Conservation (phyloP, 106 monocot genomes). For the Dactylorhiza incarnata region DNA sequence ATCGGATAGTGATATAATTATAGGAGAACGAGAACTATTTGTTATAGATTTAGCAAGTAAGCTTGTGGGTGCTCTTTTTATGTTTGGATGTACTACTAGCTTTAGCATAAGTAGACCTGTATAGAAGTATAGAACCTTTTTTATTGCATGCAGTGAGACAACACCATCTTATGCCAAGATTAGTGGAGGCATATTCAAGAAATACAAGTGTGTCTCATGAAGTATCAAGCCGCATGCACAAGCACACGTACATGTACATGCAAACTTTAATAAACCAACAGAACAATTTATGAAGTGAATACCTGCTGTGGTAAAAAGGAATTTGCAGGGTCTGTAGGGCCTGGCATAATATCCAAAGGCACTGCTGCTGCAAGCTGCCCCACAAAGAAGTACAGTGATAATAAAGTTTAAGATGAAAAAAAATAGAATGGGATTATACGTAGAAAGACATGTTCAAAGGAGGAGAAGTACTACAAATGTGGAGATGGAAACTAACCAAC, state of each 20-base stretch:
- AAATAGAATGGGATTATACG: not conserved
- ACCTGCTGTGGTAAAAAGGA: conserved; percentile 98
- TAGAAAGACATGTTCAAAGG: not conserved
- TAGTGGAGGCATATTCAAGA: not conserved
- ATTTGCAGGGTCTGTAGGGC: conserved; percentile 82
- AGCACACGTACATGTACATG: not conserved
- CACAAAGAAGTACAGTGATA: conserved; percentile 2
- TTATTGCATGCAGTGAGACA: too few relatives aligned
- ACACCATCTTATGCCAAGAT: not conserved
- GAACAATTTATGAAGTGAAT: not conserved
- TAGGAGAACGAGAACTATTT: too few relatives aligned
- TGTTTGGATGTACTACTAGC: too few relatives aligned
- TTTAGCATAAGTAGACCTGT: too few relatives aligned
- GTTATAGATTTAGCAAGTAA: too few relatives aligned
- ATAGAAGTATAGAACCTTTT: too few relatives aligned
- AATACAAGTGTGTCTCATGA: not conserved
- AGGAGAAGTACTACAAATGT: not conserved
- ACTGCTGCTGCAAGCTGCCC: conserved; percentile 80
- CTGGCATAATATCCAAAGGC: conserved; percentile 98
- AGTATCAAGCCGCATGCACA: not conserved
- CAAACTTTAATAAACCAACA: not conserved
- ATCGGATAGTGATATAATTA: too few relatives aligned
- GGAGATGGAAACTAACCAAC: conserved; percentile 17
- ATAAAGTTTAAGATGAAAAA: not conserved
- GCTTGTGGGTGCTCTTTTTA: too few relatives aligned